phyloP scores from a whole-genome alignment of 1,284 basidiomycete species.

The Dichomitus squalens region DNA sequence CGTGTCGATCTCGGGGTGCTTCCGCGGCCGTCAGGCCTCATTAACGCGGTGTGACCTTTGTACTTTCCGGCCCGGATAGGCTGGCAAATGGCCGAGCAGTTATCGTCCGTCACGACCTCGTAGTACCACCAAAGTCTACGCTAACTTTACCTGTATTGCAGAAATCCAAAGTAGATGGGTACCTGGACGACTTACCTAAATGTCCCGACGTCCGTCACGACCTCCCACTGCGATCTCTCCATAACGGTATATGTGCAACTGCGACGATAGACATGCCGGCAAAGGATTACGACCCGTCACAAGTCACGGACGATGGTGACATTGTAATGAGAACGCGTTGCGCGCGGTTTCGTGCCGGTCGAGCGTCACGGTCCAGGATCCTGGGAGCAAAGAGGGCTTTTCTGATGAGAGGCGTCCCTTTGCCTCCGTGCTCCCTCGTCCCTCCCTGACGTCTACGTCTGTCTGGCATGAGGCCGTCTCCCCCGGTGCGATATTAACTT shows the following conservation, averaged over 20 bases:
- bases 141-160: neutral
- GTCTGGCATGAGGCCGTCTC: conserved; percentile 26
- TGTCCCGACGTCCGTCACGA: neutral
- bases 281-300: conserved; percentile 7
- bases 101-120: neutral
- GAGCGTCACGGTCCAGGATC: no score
- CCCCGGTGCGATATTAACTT: conserved; percentile 19
- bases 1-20: neutral
- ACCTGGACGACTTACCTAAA: neutral
- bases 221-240: neutral
- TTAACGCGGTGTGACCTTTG: conserved; percentile 6
- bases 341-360: conserved; percentile 16
- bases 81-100: neutral
- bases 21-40: neutral
- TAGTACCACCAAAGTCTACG: neutral
- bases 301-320: conserved; percentile 15
- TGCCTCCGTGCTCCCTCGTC: conserved; percentile 16
- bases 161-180: neutral
- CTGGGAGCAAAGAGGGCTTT: conserved; percentile 1
- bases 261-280: conserved; percentile 9
- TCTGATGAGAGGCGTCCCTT: conserved; percentile 1
- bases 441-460: conserved; percentile 16
- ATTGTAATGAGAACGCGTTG: conserved; percentile 21
- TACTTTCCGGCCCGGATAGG: conserved; percentile 1
- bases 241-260: neutral